Evolutionary conservation across 345 rosid genomes (phyloP).

Genomic region (Noccaea bulbosa): DNA sequence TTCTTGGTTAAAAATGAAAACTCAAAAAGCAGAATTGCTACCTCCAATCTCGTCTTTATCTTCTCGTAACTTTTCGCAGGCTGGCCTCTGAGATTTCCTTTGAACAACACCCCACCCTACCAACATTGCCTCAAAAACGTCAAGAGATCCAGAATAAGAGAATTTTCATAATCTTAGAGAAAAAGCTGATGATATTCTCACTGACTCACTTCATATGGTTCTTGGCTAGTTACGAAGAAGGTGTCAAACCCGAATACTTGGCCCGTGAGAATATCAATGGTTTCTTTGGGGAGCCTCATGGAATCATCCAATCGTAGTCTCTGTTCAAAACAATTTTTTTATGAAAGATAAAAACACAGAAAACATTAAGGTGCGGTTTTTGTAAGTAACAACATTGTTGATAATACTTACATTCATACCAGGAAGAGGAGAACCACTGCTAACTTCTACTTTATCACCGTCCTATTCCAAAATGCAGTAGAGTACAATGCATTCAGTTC

Average conservation of each 20-base stretch:
- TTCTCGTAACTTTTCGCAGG: conserved; percentile 84
- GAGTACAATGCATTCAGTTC: conserved; percentile 18
- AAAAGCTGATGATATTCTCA: conserved; percentile 14
- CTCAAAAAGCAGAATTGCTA: conserved; percentile 21
- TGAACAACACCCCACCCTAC: conserved; percentile 89
- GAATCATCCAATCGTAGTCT: conserved; percentile 75
- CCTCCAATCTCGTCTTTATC: conserved; percentile 76
- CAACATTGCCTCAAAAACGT: conserved; percentile 25
- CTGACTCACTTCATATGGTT: conserved; percentile 87
- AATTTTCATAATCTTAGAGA: conserved; percentile 9
- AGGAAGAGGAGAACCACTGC: conserved; percentile 92
- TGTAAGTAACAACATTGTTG: conserved; percentile 3
- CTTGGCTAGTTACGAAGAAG: conserved; percentile 93
- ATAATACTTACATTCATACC: conserved; percentile 87
- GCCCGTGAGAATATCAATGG: conserved; percentile 77
- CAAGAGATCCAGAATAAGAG: neutral
- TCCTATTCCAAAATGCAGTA: conserved; percentile 59
- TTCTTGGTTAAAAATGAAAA: conserved; percentile 6
- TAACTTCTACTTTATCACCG: conserved; percentile 58
- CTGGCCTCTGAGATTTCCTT: conserved; percentile 90
- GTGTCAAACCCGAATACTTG: conserved; percentile 98
- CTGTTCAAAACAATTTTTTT: conserved; percentile 52
- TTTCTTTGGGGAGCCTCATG: conserved; percentile 79
- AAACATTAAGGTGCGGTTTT: conserved; percentile 2
- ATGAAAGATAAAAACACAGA: conserved; percentile 28